These are phyloP conservation scores for Acanthamoeba triangularis DNA, from an alignment of 208 protist genomes.

Conservation along the genomic window DNA sequence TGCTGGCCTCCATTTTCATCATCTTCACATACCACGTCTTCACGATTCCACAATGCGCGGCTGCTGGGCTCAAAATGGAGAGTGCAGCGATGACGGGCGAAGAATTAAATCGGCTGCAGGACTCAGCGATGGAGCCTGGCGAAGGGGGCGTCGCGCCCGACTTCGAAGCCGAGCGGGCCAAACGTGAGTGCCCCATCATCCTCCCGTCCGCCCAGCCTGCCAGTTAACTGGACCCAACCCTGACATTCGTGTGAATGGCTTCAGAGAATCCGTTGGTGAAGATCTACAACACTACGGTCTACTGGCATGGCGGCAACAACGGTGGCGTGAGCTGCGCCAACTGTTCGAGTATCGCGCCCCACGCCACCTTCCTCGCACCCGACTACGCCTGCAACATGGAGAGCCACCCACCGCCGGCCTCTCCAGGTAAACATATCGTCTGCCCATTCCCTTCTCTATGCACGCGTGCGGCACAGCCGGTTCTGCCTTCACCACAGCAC, in stretches of 20 bases:
- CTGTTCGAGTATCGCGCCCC: background rate
- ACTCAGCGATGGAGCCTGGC: background rate
- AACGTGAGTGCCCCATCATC: background rate
- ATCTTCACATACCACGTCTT: background rate
- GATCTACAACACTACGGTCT: conserved; percentile 20
- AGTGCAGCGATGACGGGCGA: background rate
- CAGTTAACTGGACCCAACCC: no score
- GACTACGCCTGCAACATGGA: conserved; percentile 70
- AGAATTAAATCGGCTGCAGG: background rate
- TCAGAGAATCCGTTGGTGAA: conserved; percentile 44
- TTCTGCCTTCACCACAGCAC: no score
- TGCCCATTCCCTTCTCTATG: no score
- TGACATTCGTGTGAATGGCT: background rate
- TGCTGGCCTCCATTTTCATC: background rate
- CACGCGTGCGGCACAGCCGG: background rate
- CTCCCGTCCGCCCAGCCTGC: no score
- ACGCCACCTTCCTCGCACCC: conserved; percentile 19
- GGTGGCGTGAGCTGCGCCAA: background rate
- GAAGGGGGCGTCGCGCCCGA: background rate
- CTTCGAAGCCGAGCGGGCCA: background rate
- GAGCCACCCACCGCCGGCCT: background rate
- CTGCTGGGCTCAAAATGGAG: background rate
- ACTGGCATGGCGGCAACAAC: conserved; percentile 49
- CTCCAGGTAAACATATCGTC: background rate
- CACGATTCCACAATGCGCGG: background rate